These are phyloP conservation scores for Alternaria angustiovoidea DNA, from an alignment of 2,329 filamentous ascomycete genomes.

Conservation along the genomic window DNA sequence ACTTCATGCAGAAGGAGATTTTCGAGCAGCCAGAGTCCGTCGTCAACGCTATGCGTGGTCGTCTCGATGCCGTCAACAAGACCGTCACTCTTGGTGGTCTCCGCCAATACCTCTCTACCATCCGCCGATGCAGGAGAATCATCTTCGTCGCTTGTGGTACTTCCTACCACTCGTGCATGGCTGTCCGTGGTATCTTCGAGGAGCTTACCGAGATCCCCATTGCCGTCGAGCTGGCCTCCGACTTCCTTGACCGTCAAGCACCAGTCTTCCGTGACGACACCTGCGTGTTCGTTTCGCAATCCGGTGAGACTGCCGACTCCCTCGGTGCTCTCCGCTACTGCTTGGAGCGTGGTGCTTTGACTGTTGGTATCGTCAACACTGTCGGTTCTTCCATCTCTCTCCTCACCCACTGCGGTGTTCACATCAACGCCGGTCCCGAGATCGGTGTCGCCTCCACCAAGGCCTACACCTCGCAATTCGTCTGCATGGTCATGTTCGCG, in stretches of 20 bases:
- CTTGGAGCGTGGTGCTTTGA: slow-evolving; percentile 94
- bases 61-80: slow-evolving; percentile 92
- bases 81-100: slow-evolving; percentile 94
- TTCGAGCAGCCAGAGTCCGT: slow-evolving; percentile 99
- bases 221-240: slow-evolving; percentile 93
- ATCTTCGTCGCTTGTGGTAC: slow-evolving; percentile 99
- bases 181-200: slow-evolving; percentile 96
- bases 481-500: slow-evolving; percentile 99
- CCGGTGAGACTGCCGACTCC: slow-evolving; percentile 97
- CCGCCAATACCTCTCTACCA: slow-evolving; percentile 94
- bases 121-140: slow-evolving; percentile 93
- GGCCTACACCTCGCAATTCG: slow-evolving; percentile 98
- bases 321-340: slow-evolving; percentile 97
- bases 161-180: slow-evolving; percentile 99
- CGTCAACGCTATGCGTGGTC: slow-evolving; percentile 99
- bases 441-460: slow-evolving; percentile 99
- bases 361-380: slow-evolving; percentile 97
- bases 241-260: slow-evolving; percentile 95
- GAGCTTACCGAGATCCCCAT: slow-evolving; percentile 98
- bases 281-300: slow-evolving; percentile 98
- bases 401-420: slow-evolving; percentile 98
- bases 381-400: slow-evolving; percentile 98
- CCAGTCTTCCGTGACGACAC: slow-evolving; percentile 99
- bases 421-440: slow-evolving; percentile 98
- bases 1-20: slow-evolving; percentile 99